These are phyloP conservation scores for Gentiana macrophylla DNA, from an alignment of 257 asterid species.

Conservation along the genomic window DNA sequence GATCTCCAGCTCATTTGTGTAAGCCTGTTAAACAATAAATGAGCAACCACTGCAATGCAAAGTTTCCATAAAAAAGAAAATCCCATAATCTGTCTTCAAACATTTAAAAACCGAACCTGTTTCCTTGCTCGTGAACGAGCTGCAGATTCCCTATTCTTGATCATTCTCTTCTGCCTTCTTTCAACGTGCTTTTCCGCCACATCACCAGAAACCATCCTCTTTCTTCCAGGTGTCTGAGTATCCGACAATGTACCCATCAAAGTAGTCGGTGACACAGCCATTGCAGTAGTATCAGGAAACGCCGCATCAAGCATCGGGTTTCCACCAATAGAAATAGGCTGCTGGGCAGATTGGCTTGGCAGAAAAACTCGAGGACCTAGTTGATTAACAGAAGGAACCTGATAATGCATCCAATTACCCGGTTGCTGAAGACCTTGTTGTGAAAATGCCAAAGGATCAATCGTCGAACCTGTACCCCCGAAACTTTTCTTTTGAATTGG, in stretches of 20 bases:
- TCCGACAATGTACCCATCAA: conserved; percentile 62
- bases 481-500: conserved; percentile 20
- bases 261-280: conserved; percentile 52
- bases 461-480: conserved; percentile 24
- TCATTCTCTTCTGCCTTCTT: conserved; percentile 96
- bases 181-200: conserved; percentile 85
- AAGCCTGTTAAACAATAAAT: conserved; percentile 43
- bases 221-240: conserved; percentile 63
- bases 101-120: conserved; percentile 42
- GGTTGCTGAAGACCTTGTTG: conserved; percentile 24
- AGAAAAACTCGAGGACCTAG: conserved; percentile 28
- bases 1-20: conserved; percentile 73
- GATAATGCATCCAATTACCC: conserved; percentile 68
- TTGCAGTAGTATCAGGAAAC: conserved; percentile 43
- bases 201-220: conserved; percentile 69
- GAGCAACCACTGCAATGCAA: background rate
- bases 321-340: conserved; percentile 35
- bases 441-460: conserved; percentile 23
- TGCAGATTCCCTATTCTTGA: conserved; percentile 90
- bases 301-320: conserved; percentile 42
- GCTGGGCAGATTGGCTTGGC: conserved; percentile 52
- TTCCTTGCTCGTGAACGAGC: conserved; percentile 92
- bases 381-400: conserved; percentile 30
- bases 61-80: conserved; percentile 2
- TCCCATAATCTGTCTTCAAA: background rate